These are phyloP conservation scores for Pezicula radicicola DNA, from an alignment of 2,329 filamentous ascomycete genomes.

Conservation along the genomic window DNA sequence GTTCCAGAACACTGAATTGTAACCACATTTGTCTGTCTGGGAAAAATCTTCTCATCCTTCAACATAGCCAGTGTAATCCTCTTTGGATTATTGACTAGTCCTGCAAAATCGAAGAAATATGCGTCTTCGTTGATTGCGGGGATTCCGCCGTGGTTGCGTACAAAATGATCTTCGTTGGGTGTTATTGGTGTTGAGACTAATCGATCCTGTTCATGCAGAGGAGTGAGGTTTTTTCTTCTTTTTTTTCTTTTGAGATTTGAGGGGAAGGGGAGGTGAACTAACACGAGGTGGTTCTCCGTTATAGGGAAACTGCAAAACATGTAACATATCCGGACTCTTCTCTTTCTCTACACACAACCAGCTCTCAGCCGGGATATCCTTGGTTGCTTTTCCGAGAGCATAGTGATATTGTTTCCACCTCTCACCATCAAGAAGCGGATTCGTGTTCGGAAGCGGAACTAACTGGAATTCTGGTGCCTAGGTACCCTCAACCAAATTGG, in stretches of 20 bases:
- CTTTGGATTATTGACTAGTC: slow-evolving; percentile 17
- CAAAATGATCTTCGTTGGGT: slow-evolving; percentile 59
- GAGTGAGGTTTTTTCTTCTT: not conserved
- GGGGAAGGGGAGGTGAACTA: not conserved
- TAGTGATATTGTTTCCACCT: slow-evolving; percentile 58
- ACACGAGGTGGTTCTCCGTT: slow-evolving; percentile 57
- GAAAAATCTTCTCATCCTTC: slow-evolving; percentile 17
- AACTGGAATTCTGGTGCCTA: slow-evolving; percentile 52
- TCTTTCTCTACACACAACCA: slow-evolving; percentile 54
- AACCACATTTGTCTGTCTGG: slow-evolving; percentile 39
- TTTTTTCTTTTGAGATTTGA: not conserved
- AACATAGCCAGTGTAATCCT: slow-evolving; percentile 15
- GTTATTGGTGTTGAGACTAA: slow-evolving; percentile 57
- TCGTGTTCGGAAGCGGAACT: slow-evolving; percentile 50
- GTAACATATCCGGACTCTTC: slow-evolving; percentile 58
- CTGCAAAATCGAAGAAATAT: slow-evolving; percentile 14
- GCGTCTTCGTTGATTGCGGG: slow-evolving; percentile 56
- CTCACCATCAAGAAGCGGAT: slow-evolving; percentile 53
- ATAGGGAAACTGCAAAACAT: slow-evolving; percentile 61
- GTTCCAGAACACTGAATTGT: slow-evolving; percentile 69
- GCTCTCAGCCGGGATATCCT: slow-evolving; percentile 50
- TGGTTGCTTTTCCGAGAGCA: slow-evolving; percentile 44
- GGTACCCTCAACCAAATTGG: not conserved
- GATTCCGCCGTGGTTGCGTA: slow-evolving; percentile 71
- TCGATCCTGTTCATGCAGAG: slow-evolving; percentile 32